These are phyloP conservation scores for Phytophthora kernoviae DNA, from an alignment of 352 stramenopile species.

Conservation along the genomic window DNA sequence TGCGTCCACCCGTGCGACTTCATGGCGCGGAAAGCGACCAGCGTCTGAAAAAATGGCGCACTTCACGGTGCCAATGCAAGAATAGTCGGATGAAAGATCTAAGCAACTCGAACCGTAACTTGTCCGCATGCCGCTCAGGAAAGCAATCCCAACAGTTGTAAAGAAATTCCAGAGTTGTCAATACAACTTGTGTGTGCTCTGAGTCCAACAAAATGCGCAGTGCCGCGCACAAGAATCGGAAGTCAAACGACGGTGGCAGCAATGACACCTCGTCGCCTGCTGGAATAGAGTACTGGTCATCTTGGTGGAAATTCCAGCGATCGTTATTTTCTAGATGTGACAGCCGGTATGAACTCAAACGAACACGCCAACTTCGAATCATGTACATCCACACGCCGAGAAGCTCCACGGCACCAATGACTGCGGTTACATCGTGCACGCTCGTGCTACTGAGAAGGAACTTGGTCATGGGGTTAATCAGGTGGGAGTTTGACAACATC, in stretches of 20 bases:
- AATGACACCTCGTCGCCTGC: slow-evolving; percentile 86
- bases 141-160: slow-evolving; percentile 93
- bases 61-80: slow-evolving; percentile 88
- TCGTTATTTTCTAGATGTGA: slow-evolving; percentile 91
- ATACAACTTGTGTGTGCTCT: slow-evolving; percentile 86
- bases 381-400: slow-evolving; percentile 93
- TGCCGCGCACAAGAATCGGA: slow-evolving; percentile 82
- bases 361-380: slow-evolving; percentile 90
- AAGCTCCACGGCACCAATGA: slow-evolving; percentile 87
- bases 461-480: slow-evolving; percentile 93
- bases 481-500: slow-evolving; percentile 85
- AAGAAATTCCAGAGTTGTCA: slow-evolving; percentile 88
- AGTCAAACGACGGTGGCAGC: slow-evolving; percentile 87
- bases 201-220: slow-evolving; percentile 82
- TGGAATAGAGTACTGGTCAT: slow-evolving; percentile 89
- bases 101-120: slow-evolving; percentile 81
- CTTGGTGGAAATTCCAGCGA: slow-evolving; percentile 91
- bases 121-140: slow-evolving; percentile 86
- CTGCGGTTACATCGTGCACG: slow-evolving; percentile 86
- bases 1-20: slow-evolving; percentile 89
- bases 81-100: slow-evolving; percentile 83
- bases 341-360: slow-evolving; percentile 83
- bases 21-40: slow-evolving; percentile 86
- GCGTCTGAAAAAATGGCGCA: slow-evolving; percentile 87
- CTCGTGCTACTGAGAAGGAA: slow-evolving; percentile 88